Evolutionary conservation across 192 early-diverging fungal genomes (phyloP), one percentile per base, ranked within the genome.

Genomic region (Neocallimastix lanati): DNA sequence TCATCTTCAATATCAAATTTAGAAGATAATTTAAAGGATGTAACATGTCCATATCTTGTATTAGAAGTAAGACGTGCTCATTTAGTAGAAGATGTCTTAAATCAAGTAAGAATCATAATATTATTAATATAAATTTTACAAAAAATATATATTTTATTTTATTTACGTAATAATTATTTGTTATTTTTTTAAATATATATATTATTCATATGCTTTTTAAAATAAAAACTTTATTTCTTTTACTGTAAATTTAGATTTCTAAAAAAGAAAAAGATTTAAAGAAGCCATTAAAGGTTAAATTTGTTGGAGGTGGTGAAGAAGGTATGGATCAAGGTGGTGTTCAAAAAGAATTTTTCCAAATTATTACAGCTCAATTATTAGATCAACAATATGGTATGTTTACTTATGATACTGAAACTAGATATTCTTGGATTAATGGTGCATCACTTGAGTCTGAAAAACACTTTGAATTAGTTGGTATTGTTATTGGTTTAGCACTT

Each of bases 241-340:
- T 27, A 1, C 15, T 13, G 6, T 37, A 37, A 13, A 37, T 13
- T 21, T 38, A 86, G 85, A 77, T 87, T 28, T 83, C 83, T 0
- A 86, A 83, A 29, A 92, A 92, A 77, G 86, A 84, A 76, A 77
- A 80, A 0, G 92, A 93, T 78, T 81, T 94, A 11, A 93, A 94
- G 80, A 93, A 94, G 37, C 94, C 94, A 5, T 87, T 95, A 29
- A 93, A 93, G 80, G 92, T 96, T 29, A 88, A 90, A 76, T 98
- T 96, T 85, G 89, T 95, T 0, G 92, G 91, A 27, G 92, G 93
- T 50, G 95, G 95, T 28, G 96, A 98, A 81, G 93, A 95, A 82
- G 96, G 95, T 13, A 91, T 94, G 87, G 96, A 98, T 80, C 93
- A 95, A 87, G 96, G 96, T 79, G 96, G 96, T 30, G 95, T 98